Conservation (phyloP, 805 yeast species). For the Sugiyamaella floridensis region DNA sequence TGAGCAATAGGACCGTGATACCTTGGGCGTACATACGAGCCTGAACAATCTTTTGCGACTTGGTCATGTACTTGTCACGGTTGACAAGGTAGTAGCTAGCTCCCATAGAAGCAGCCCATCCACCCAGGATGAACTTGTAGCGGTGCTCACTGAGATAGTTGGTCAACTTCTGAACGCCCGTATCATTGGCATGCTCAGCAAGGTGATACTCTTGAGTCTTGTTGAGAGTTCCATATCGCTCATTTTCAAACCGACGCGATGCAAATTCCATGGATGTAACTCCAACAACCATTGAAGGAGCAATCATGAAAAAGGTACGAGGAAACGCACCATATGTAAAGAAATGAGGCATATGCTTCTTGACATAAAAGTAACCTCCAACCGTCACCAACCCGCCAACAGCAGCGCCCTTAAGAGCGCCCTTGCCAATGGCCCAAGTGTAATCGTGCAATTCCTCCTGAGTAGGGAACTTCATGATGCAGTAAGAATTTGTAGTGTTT, state of each 20-base stretch:
- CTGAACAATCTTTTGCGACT: slow-evolving; percentile 73
- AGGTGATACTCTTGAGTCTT: slow-evolving; percentile 4
- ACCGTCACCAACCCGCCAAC: slow-evolving; percentile 53
- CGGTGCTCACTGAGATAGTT: slow-evolving; percentile 44
- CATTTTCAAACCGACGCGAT: slow-evolving; percentile 57
- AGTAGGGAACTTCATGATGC: slow-evolving; percentile 57
- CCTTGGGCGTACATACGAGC: slow-evolving; percentile 91
- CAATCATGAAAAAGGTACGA: slow-evolving; percentile 55
- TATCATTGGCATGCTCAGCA: slow-evolving; percentile 18
- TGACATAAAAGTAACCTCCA: slow-evolving; percentile 47
- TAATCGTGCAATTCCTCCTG: slow-evolving; percentile 64
- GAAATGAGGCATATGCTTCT: slow-evolving; percentile 30
- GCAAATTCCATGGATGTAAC: slow-evolving; percentile 67
- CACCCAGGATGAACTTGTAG: slow-evolving; percentile 55
- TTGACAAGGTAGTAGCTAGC: slow-evolving; percentile 74
- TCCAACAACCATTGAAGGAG: slow-evolving; percentile 58
- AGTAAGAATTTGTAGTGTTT: too few species aligned
- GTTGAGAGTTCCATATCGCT: slow-evolving; percentile 47
- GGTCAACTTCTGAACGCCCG: slow-evolving; percentile 32
- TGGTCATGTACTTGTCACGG: slow-evolving; percentile 66
- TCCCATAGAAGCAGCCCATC: slow-evolving; percentile 75
- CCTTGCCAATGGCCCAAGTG: slow-evolving; percentile 47
- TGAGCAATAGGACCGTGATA: slow-evolving; percentile 60
- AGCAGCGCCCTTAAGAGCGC: slow-evolving; percentile 55
- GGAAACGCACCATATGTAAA: slow-evolving; percentile 24